Evolutionary conservation across 2,329 filamentous ascomycete species (phyloP).

Genomic region (Paecilomyces variotii): DNA sequence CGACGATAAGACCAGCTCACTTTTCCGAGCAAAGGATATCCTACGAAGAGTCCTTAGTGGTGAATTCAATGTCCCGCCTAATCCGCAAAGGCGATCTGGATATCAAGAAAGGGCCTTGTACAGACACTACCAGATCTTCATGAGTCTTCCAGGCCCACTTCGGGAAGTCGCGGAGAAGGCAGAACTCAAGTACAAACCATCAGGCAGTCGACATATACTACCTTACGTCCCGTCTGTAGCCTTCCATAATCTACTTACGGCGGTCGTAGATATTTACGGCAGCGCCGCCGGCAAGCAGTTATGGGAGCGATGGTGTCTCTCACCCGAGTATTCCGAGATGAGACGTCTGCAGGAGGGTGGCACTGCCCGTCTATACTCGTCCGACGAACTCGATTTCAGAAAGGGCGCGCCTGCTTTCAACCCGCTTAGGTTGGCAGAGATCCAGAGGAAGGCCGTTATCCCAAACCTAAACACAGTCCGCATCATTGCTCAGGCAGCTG

Average conservation of each 20-base stretch:
- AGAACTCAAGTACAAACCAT: slow-evolving; percentile 8
- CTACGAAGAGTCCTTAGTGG: slow-evolving; percentile 27
- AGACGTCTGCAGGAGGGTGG: slow-evolving; percentile 19
- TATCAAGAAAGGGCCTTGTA: slow-evolving; percentile 23
- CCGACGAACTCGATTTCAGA: slow-evolving; percentile 13
- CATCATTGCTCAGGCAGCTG: slow-evolving; percentile 27
- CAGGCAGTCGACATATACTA: slow-evolving; percentile 11
- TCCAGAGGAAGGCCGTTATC: slow-evolving; percentile 19
- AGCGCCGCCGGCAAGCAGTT: slow-evolving; percentile 40
- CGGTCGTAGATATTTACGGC: slow-evolving; percentile 44
- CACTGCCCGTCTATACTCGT: slow-evolving; percentile 16
- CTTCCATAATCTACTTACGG: slow-evolving; percentile 48
- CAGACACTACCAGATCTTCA: slow-evolving; percentile 23
- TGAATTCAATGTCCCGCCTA: slow-evolving; percentile 21
- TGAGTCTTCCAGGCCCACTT: slow-evolving; percentile 23
- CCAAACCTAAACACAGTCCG: slow-evolving; percentile 29
- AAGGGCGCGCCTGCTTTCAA: slow-evolving; percentile 20
- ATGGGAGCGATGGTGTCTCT: slow-evolving; percentile 42
- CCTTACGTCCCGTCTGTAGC: slow-evolving; percentile 27
- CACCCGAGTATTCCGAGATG: slow-evolving; percentile 12
- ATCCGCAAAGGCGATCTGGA: slow-evolving; percentile 5
- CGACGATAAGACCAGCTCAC: slow-evolving; percentile 9
- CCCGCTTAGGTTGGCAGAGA: slow-evolving; percentile 13
- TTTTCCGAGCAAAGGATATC: slow-evolving; percentile 22
- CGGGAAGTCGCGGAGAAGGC: slow-evolving; percentile 16